Evolutionary conservation across 192 early-diverging fungal species (phyloP).

Genomic region (Allomyces macrogynus): DNA sequence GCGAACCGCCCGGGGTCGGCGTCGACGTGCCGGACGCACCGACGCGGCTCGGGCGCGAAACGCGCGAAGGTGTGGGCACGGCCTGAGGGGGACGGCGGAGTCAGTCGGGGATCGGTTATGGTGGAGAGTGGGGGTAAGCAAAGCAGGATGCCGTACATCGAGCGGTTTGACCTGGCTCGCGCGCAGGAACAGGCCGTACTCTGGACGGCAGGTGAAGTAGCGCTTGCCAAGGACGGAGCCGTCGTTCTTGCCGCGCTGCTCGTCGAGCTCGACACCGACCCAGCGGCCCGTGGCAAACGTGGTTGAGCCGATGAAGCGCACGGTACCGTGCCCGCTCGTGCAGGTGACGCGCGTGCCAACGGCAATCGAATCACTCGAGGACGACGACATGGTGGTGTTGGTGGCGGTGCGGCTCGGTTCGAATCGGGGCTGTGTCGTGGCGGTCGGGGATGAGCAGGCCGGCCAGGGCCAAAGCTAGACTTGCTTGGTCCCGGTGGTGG

Average conservation of each 20-base stretch:
- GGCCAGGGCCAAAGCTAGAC: too few relatives aligned
- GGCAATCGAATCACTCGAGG: neutral
- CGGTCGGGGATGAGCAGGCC: too few relatives aligned
- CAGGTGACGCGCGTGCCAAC: conserved; percentile 23
- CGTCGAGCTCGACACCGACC: conserved; percentile 77
- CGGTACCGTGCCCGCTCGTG: conserved; percentile 33
- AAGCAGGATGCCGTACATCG: neutral
- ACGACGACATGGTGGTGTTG: too few relatives aligned
- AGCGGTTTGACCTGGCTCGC: conserved; percentile 27
- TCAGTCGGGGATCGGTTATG: neutral
- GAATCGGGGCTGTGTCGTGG: too few relatives aligned
- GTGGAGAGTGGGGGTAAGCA: neutral
- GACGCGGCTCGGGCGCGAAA: too few relatives aligned
- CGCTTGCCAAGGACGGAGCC: conserved; percentile 52
- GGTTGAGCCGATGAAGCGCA: conserved; percentile 68
- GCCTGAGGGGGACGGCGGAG: too few relatives aligned
- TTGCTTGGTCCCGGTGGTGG: too few relatives aligned
- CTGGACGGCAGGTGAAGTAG: conserved; percentile 53
- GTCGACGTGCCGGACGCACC: neutral
- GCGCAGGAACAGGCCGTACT: conserved; percentile 62
- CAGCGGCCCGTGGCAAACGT: conserved; percentile 66
- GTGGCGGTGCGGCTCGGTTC: too few relatives aligned
- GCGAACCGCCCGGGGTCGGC: neutral
- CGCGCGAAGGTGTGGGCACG: too few relatives aligned
- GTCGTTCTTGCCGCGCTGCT: conserved; percentile 50